Conservation (phyloP, 1,284 basidiomycete species). For the Malassezia furfur region DNA sequence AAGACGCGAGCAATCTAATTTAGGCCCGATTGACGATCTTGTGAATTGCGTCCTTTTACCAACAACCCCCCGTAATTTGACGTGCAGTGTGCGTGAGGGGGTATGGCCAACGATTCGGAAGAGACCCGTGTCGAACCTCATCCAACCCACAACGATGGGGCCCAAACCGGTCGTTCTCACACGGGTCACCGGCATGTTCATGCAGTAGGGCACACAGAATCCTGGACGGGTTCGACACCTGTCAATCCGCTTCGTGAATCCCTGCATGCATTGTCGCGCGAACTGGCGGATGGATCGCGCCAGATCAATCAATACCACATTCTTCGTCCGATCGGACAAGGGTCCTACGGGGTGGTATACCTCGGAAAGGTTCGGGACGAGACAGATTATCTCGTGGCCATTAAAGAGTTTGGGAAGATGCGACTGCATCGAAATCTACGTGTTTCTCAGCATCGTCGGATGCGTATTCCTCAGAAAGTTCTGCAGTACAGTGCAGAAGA, state of each 20-base stretch:
- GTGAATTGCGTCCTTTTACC: too few relatives aligned
- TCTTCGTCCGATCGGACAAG: constrained; percentile 34
- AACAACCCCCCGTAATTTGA: too few relatives aligned
- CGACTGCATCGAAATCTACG: constrained; percentile 32
- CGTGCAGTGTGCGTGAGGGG: too few relatives aligned
- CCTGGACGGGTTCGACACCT: not conserved
- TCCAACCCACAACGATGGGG: too few relatives aligned
- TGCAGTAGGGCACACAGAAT: not conserved
- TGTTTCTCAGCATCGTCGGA: constrained; percentile 17
- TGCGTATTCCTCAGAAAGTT: not conserved
- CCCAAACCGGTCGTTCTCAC: too few relatives aligned
- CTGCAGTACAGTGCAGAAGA: not conserved
- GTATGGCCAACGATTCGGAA: too few relatives aligned
- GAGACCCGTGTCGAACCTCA: too few relatives aligned
- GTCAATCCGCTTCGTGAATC: constrained; percentile 23
- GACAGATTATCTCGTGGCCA: constrained; percentile 20
- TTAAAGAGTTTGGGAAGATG: constrained; percentile 47
- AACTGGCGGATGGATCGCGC: constrained; percentile 37
- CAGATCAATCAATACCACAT: constrained; percentile 47
- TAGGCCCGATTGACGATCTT: too few relatives aligned
- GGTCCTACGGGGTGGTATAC: constrained; percentile 39
- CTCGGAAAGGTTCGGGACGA: constrained; percentile 30
- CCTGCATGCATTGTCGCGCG: constrained; percentile 36
- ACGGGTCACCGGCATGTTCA: not conserved
- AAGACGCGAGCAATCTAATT: too few relatives aligned